Base-by-base conservation (phyloP, 768 basidiomycete genomes). In the Podaxis carcinomalis region DNA sequence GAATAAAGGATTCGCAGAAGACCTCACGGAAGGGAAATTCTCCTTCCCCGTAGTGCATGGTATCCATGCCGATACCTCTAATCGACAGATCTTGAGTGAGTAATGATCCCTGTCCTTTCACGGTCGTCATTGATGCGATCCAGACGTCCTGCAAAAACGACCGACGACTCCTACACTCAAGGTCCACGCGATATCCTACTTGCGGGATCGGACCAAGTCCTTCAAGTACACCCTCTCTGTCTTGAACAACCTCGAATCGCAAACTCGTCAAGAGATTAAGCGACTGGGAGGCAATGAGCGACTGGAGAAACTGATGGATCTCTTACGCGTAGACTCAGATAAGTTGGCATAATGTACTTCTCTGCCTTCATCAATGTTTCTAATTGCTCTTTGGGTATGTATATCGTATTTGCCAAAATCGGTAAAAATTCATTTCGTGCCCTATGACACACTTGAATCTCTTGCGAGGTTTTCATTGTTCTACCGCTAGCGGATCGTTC, bases 1-100 rank as follows among this genome's bases (percentile, higher is more conserved):
- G 46, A 91, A 89, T 70, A 92, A 92, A 70, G 90, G 90, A 2
- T 96, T 92, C 71, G 92, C 91, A 0, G 95, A 98, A 73, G 96
- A 98, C 70, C 78, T 98, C 13, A 89, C 92, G 0, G 96, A 98
- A 75, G 96, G 96, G 5, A 98, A 98, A 72, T 98, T 98, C 77
- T 95, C 93, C 3, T 98, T 98, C 75, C 95, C 95, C 0, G 81
- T 98, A 35, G 88, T 98, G 0, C 96, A 98, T 71, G 87, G 90
- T 19, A 88, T 98, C 51, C 86, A 90, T 32, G 83, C 90, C 5
- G 86, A 94, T 69, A 79, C 77, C 10, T 81, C 86, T 0, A 93
- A 93, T 72, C 81, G 86, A 36, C 89, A 89, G 72, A 81, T 98
- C 36, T 78, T 97, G 57, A 95, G 95, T 95, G 66, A 63, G 89